These are phyloP conservation scores for Venturia oleaginea DNA, from an alignment of 2,329 filamentous ascomycete genomes.

Conservation along the genomic window DNA sequence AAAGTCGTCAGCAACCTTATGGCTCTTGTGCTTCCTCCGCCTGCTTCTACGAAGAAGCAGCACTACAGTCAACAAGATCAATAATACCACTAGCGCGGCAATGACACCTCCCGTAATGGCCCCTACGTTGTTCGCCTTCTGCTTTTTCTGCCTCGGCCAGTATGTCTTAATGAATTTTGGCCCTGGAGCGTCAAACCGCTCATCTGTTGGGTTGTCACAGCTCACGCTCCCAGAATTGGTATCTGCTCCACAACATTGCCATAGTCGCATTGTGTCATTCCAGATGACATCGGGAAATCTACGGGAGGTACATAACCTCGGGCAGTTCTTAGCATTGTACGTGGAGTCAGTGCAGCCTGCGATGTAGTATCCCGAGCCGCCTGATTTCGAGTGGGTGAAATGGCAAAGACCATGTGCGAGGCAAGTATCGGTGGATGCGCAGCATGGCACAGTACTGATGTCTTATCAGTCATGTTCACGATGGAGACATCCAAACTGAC, in stretches of 20 bases:
- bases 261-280: not conserved
- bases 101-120: not conserved
- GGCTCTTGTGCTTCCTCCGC: not conserved
- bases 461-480: not conserved
- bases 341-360: constrained; percentile 1
- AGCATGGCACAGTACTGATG: constrained; percentile 4
- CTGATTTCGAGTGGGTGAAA: not conserved
- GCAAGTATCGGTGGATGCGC: constrained; percentile 4
- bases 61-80: not conserved
- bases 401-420: constrained; percentile 6
- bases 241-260: not conserved
- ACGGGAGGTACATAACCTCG: not conserved
- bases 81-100: not conserved
- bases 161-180: not conserved
- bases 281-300: not conserved
- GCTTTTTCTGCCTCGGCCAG: not conserved
- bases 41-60: not conserved
- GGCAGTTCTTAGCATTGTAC: constrained; percentile 1
- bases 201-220: not conserved
- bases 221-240: not conserved
- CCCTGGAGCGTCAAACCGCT: not conserved
- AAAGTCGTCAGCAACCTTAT: not conserved
- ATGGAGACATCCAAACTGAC: not conserved
- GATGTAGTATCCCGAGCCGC: constrained; percentile 7
- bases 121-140: not conserved